A percentile compares a stretch with the other conserved stretches of the same genome.
phyloP scores from a whole-genome alignment of 805 yeast genomes.

The Sugiyamaella floridensis region DNA sequence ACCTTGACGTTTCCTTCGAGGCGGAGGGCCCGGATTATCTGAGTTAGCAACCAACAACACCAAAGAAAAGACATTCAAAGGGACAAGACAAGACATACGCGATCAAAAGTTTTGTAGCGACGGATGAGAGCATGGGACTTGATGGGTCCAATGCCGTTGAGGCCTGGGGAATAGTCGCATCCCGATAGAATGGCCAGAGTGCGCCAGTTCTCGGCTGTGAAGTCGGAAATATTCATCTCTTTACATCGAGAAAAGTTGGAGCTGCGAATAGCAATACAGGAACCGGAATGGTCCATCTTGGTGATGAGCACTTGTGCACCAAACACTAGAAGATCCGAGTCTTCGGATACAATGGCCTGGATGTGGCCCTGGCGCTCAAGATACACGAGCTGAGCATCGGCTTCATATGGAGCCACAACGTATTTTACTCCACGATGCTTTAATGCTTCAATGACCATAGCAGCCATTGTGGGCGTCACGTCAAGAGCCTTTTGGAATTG shows the following conservation, averaged over 20 bases:
- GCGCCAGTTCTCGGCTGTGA: constrained; percentile 54
- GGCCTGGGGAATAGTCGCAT: constrained; percentile 90
- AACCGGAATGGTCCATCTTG: constrained; percentile 64
- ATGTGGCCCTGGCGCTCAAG: constrained; percentile 68
- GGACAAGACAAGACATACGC: constrained; percentile 20
- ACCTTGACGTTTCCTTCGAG: constrained; percentile 48
- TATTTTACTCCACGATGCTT: constrained; percentile 51
- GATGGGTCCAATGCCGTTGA: constrained; percentile 71
- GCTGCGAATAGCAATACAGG: constrained; percentile 62
- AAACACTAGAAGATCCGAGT: constrained; percentile 84
- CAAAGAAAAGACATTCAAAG: not conserved
- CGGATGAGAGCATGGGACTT: constrained; percentile 62
- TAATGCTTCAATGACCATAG: constrained; percentile 64
- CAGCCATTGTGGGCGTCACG: constrained; percentile 88
- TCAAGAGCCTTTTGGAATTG: constrained; percentile 74
- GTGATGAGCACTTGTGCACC: constrained; percentile 76
- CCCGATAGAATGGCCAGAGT: constrained; percentile 86
- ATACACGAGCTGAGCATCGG: constrained; percentile 94
- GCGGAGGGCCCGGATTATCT: constrained; percentile 35
- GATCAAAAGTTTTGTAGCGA: constrained; percentile 45
- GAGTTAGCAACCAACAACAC: not conserved
- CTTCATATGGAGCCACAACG: constrained; percentile 96
- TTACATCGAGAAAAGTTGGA: constrained; percentile 46
- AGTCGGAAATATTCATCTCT: constrained; percentile 42
- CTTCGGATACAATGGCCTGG: constrained; percentile 87